Percentiles rank a stretch among this genome's conserved stretches.
Evolutionary conservation across 306 rosid genomes (phyloP).

Genomic region (Rosa rugosa): DNA sequence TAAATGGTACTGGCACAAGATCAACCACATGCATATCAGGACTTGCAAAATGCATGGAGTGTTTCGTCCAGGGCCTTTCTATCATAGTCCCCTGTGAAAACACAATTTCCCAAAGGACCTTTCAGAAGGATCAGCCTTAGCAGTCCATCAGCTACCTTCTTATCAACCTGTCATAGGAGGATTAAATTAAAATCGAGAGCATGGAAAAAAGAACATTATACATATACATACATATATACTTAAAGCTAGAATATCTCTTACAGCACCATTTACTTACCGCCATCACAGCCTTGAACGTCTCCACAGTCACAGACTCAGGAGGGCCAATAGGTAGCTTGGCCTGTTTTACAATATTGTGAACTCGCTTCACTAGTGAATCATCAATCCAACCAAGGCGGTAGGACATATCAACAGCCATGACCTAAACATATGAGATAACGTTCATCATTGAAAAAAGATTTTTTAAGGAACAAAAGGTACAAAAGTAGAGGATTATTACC

Average conservation of each 20-base stretch:
- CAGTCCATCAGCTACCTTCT: constrained; percentile 95
- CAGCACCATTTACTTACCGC: constrained; percentile 57
- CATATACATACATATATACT: background rate
- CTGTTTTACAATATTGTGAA: constrained; percentile 55
- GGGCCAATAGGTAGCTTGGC: constrained; percentile 74
- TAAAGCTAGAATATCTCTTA: background rate
- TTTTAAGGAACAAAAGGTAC: constrained; percentile 14
- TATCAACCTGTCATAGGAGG: constrained; percentile 69
- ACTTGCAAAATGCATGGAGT: constrained; percentile 65
- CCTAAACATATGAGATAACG: constrained; percentile 48
- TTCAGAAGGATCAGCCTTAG: constrained; percentile 82
- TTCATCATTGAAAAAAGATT: constrained; percentile 5
- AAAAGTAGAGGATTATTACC: constrained; percentile 41
- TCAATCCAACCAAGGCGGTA: constrained; percentile 95
- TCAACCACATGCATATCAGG: constrained; percentile 40
- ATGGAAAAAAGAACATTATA: background rate
- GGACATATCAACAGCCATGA: constrained; percentile 96
- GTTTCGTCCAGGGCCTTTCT: constrained; percentile 83
- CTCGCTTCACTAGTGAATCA: constrained; percentile 77
- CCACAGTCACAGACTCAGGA: constrained; percentile 71
- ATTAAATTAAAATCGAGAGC: constrained; percentile 13
- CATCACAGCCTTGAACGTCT: constrained; percentile 88
- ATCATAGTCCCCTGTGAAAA: constrained; percentile 89
- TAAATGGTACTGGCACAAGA: constrained; percentile 23
- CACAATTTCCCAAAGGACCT: constrained; percentile 90